phyloP scores from a whole-genome alignment of 345 rosid species.

The Acer yangbiense region DNA sequence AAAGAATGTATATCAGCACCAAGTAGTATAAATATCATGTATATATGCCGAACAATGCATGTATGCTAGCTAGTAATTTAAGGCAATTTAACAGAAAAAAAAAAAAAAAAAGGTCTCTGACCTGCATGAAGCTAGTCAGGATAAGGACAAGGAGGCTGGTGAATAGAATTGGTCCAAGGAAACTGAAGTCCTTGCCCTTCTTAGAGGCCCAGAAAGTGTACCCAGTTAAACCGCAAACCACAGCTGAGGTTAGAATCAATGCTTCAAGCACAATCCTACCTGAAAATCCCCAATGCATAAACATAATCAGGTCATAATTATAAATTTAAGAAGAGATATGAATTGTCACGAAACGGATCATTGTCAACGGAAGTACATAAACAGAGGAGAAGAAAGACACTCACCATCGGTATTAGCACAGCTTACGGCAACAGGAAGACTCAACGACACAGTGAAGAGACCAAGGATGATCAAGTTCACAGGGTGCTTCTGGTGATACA shows the following conservation, averaged over 20 bases:
- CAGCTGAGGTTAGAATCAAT: constrained; percentile 77
- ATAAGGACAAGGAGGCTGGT: constrained; percentile 76
- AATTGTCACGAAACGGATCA: constrained; percentile 2
- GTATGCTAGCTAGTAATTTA: background rate
- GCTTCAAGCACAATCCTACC: constrained; percentile 96
- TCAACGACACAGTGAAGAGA: constrained; percentile 80
- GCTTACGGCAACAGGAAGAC: constrained; percentile 83
- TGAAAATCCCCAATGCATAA: constrained; percentile 32
- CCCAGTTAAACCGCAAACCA: constrained; percentile 77
- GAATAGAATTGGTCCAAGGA: constrained; percentile 86
- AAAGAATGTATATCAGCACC: background rate
- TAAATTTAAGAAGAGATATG: background rate
- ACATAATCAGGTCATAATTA: background rate
- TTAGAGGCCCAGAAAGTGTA: constrained; percentile 98
- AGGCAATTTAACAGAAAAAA: background rate
- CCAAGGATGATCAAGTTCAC: constrained; percentile 81
- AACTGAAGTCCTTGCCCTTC: constrained; percentile 95
- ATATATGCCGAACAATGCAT: background rate
- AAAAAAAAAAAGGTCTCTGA: constrained; percentile 29
- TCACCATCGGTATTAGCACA: constrained; percentile 89
- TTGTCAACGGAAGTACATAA: constrained; percentile 5
- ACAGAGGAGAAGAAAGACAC: constrained; percentile 21
- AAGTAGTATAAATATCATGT: background rate
- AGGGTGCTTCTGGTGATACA: constrained; percentile 95
- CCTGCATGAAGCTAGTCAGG: constrained; percentile 88